Percentiles rank a stretch among this genome's conserved stretches.
phyloP scores from a whole-genome alignment of 257 asterid genomes.

The Solanum peruvianum region DNA sequence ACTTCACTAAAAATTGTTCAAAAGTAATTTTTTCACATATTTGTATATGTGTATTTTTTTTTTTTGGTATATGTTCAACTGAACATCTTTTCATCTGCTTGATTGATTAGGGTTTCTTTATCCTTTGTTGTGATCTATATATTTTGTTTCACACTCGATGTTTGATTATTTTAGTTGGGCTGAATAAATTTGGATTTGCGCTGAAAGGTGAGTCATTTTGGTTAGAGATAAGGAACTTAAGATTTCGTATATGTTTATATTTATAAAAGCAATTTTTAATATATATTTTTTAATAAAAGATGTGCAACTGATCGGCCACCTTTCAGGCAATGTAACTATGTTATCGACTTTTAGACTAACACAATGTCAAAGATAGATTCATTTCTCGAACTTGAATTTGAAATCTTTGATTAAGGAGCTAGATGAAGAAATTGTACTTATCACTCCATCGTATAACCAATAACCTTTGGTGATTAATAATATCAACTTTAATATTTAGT shows the following conservation, averaged over 20 bases:
- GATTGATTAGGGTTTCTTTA: not conserved
- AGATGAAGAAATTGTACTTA: not conserved
- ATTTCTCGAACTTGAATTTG: not conserved
- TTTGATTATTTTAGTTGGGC: too few relatives aligned
- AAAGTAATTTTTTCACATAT: too few relatives aligned
- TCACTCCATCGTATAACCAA: not conserved
- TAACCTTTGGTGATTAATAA: not conserved
- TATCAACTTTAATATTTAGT: not conserved
- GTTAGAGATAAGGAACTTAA: not conserved
- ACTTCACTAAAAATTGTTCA: too few relatives aligned
- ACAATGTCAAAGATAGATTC: fast-evolving
- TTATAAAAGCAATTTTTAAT: not conserved
- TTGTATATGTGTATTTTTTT: too few relatives aligned
- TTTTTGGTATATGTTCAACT: too few relatives aligned
- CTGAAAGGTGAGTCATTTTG: not conserved
- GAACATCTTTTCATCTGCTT: too few relatives aligned
- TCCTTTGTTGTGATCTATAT: too few relatives aligned
- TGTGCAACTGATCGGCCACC: fast-evolving
- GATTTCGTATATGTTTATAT: not conserved
- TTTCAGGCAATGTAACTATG: fast-evolving
- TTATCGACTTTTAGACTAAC: not conserved
- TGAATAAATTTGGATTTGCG: too few relatives aligned
- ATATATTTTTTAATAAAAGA: not conserved
- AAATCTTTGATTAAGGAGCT: not conserved
- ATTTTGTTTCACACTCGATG: not conserved